Evolutionary conservation across 441 rosid species (phyloP).

Genomic region (Euphorbia schlechtendalii): DNA sequence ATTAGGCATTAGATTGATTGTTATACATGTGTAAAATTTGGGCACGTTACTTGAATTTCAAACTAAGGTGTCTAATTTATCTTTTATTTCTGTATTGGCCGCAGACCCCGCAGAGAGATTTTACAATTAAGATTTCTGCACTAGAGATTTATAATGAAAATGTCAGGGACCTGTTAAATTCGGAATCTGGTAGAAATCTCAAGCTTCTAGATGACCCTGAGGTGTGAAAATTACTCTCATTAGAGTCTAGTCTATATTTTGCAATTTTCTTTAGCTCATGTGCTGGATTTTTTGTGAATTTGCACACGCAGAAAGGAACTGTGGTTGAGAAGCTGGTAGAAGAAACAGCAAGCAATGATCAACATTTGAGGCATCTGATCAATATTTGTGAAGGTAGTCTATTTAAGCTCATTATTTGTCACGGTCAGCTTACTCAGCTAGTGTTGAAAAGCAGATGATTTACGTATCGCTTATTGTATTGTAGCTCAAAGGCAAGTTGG

Average conservation of each 20-base stretch:
- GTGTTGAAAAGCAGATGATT: slow-evolving; percentile 11
- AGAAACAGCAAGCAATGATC: slow-evolving; percentile 71
- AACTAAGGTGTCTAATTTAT: slow-evolving; percentile 3
- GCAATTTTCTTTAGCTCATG: background rate
- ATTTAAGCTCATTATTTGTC: slow-evolving; percentile 15
- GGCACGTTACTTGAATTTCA: no score
- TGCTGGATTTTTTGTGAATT: slow-evolving; percentile 10
- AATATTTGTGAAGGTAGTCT: slow-evolving; percentile 85
- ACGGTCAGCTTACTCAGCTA: slow-evolving; percentile 3
- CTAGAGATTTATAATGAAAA: slow-evolving; percentile 95
- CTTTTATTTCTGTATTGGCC: slow-evolving; percentile 20
- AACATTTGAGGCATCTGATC: slow-evolving; percentile 75
- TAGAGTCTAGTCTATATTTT: background rate
- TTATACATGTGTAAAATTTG: background rate
- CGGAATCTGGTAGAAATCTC: slow-evolving; percentile 84
- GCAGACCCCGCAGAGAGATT: slow-evolving; percentile 94
- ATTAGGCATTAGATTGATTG: background rate
- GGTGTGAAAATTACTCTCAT: slow-evolving; percentile 33
- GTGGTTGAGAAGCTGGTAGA: slow-evolving; percentile 92
- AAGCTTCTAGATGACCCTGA: slow-evolving; percentile 98
- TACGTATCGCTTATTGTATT: slow-evolving; percentile 16
- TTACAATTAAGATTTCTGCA: slow-evolving; percentile 86
- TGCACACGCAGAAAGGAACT: slow-evolving; percentile 70
- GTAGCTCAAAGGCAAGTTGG: slow-evolving; percentile 99
- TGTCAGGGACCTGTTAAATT: slow-evolving; percentile 80